Conservation (phyloP, 441 rosid genomes). For the Brassica balearica region DNA sequence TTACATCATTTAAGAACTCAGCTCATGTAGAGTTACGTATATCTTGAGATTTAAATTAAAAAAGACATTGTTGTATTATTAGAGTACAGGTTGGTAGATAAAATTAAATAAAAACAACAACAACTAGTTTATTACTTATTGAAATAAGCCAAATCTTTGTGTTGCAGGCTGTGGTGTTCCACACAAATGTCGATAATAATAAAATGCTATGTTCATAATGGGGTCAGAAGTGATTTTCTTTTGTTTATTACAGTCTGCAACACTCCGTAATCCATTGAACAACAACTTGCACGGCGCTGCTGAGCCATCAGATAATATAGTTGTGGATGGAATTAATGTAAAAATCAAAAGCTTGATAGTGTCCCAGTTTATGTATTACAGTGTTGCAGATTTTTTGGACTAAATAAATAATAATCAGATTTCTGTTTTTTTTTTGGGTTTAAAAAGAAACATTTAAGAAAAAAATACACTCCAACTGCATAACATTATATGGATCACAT, state of each 20-base stretch:
- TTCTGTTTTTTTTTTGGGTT: no score
- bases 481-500: no score
- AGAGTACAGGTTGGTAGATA: not conserved
- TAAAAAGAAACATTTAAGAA: no score
- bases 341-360: no score
- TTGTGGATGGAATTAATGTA: no score
- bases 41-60: slow-evolving; percentile 7
- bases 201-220: not conserved
- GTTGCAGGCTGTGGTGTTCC: slow-evolving; percentile 7
- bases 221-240: not conserved
- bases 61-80: not conserved
- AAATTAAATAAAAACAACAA: not conserved
- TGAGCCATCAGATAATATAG: no score
- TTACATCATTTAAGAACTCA: slow-evolving; percentile 41
- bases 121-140: not conserved
- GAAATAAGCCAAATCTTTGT: not conserved
- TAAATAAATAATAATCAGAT: no score
- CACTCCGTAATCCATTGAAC: no score
- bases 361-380: no score
- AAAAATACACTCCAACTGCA: no score
- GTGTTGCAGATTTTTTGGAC: no score
- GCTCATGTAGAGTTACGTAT: slow-evolving; percentile 41
- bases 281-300: no score
- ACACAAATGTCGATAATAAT: not conserved
- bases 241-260: not conserved